Base-by-base conservation (phyloP, 1,284 basidiomycete species). In the Laetiporus sulphureus region DNA sequence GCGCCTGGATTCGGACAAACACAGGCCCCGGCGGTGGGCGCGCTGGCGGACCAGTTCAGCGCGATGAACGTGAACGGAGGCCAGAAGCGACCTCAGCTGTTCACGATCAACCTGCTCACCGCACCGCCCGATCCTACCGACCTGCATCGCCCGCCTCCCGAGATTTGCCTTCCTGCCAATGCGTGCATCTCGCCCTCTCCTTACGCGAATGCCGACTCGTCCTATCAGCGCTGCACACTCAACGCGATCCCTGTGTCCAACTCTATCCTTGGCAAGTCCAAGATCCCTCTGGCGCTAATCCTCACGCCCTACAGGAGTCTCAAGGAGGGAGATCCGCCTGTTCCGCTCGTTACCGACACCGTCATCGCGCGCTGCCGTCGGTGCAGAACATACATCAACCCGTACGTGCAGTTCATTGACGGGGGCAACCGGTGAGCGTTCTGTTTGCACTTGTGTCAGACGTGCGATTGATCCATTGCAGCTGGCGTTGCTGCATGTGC, bases 401-500 rank as follows among this genome's bases (percentile, higher is more conserved):
- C 96, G 3, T 99, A 91, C 60, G 94, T 98, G 31, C 91, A 93
- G 54, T 99, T 99, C 63, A 93, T 97, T 59, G 96, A 99, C 61
- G 93, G 93, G 48, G 96, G 96, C 25, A 94, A 93, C 65, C 80
- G 94, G 72, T 84, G 50, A 49, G 73, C 69, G 19, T 12, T n/a
- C 15, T n/a, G n/a, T n/a, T 20, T 20, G 27, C 20, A 15, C 20
- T 25, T 38, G 11, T 34, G 23, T 39, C 16, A 5, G 15, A 5
- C 13, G 20, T n/a, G 21, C 8, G 19, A 3, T 8, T 42, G 33
- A 53, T 50, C 35, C 27, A 32, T 36, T 35, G 22, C 44, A 84
- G 83, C 48, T 98, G 96, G 96, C 91, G 96, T 63, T 99, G 96
- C 65, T 97, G 92, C 69, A 94, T 99, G 91, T 99, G 96, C 67